A percentile compares a stretch with the other conserved stretches of the same genome.
Evolutionary conservation across 2,329 filamentous ascomycete species (phyloP).

Genomic region (Ophiostoma sp.): DNA sequence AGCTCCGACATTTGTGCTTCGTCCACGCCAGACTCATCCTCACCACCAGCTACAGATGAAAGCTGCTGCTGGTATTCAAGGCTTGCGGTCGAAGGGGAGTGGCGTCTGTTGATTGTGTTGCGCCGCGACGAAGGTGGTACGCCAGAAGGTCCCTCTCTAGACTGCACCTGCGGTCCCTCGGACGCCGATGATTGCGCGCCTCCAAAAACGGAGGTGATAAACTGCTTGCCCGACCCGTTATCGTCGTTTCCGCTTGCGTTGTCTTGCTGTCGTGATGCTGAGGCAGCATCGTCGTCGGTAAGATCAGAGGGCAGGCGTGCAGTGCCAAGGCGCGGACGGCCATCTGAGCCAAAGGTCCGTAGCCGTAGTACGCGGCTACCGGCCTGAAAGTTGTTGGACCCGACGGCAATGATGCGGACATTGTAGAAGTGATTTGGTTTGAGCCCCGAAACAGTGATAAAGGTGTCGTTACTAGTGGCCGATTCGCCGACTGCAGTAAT

Average conservation of each 20-base stretch:
- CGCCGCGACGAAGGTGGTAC: conserved; percentile 43
- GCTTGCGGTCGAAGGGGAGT: conserved; percentile 64
- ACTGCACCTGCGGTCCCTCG: conserved; percentile 42
- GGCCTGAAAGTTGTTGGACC: conserved; percentile 85
- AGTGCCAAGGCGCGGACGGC: conserved; percentile 55
- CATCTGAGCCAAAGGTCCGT: conserved; percentile 64
- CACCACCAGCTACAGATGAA: conserved; percentile 26
- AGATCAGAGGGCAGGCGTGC: conserved; percentile 53
- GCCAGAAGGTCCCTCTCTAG: conserved; percentile 56
- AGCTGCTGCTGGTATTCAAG: conserved; percentile 41
- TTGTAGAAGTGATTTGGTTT: conserved; percentile 88
- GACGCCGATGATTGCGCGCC: conserved; percentile 13
- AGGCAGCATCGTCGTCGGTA: conserved; percentile 46
- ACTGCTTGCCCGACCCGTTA: conserved; percentile 33
- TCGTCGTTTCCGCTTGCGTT: conserved; percentile 44
- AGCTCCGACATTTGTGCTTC: conserved; percentile 69
- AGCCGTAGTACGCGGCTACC: conserved; percentile 80
- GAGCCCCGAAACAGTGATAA: conserved; percentile 85
- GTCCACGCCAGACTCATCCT: conserved; percentile 46
- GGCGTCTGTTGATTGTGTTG: conserved; percentile 65
- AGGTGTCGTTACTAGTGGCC: conserved; percentile 66
- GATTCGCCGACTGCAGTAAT: conserved; percentile 70
- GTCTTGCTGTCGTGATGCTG: conserved; percentile 38
- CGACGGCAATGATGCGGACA: conserved; percentile 85
- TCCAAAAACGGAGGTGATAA: conserved; percentile 23